phyloP scores from a whole-genome alignment of 768 basidiomycete genomes.

The Amanita jacksonii region DNA sequence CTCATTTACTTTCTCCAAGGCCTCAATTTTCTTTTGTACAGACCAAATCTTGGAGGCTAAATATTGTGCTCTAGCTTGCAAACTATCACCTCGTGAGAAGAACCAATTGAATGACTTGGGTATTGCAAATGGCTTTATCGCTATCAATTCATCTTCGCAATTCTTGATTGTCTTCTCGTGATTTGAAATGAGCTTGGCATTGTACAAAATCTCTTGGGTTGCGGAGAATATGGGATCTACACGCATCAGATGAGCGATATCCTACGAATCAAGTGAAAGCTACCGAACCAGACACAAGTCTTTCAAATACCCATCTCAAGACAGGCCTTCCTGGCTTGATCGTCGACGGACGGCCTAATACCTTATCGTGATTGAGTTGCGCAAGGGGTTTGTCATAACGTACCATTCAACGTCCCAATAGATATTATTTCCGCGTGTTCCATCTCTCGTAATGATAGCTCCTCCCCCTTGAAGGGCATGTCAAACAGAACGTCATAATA shows the following conservation, averaged over 20 bases:
- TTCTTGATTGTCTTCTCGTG: slow-evolving; percentile 56
- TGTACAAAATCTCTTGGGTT: slow-evolving; percentile 71
- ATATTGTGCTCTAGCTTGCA: slow-evolving; percentile 54
- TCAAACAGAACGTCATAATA: slow-evolving; percentile 78
- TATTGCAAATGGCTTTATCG: slow-evolving; percentile 55
- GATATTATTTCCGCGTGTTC: slow-evolving; percentile 85
- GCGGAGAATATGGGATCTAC: slow-evolving; percentile 73
- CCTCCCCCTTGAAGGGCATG: slow-evolving; percentile 90
- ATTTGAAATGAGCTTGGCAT: slow-evolving; percentile 52
- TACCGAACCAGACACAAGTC: slow-evolving; percentile 61
- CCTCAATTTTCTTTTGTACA: slow-evolving; percentile 58
- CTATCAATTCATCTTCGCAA: slow-evolving; percentile 69
- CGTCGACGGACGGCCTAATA: slow-evolving; percentile 65
- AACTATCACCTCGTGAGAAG: slow-evolving; percentile 30
- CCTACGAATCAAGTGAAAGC: not conserved
- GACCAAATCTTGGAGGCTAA: slow-evolving; percentile 67
- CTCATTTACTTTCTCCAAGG: slow-evolving; percentile 61
- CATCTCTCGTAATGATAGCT: slow-evolving; percentile 68
- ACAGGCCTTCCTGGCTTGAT: slow-evolving; percentile 91
- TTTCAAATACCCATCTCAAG: slow-evolving; percentile 75
- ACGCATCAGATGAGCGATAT: slow-evolving; percentile 2
- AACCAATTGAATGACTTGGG: slow-evolving; percentile 30
- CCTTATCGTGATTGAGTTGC: too few species aligned
- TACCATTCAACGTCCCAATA: slow-evolving; percentile 69
- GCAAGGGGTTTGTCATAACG: not conserved